Percentiles rank a stretch among this genome's conserved stretches.
phyloP scores from a whole-genome alignment of 805 yeast species.

The Yamadazyma phyllophila region DNA sequence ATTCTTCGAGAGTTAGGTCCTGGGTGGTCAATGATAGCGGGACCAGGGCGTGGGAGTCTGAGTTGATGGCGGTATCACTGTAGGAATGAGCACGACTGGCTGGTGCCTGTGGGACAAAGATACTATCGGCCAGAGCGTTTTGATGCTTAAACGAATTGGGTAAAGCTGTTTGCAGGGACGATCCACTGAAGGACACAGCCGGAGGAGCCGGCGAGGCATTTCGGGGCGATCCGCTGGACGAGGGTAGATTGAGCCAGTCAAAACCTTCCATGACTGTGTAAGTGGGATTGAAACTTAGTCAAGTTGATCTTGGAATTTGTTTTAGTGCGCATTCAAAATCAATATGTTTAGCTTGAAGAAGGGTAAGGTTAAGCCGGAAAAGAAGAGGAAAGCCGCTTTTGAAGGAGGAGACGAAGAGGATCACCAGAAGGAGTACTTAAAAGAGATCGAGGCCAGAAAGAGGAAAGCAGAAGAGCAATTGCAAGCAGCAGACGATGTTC shows the following conservation, averaged over 20 bases:
- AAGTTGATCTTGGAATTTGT: constrained; percentile 4
- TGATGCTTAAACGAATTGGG: constrained; percentile 1
- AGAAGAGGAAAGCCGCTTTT: background rate
- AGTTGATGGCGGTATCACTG: constrained; percentile 5
- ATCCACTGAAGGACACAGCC: constrained; percentile 6
- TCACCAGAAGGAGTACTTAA: background rate
- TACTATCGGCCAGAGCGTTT: constrained; percentile 10
- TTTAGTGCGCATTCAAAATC: background rate
- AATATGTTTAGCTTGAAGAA: constrained; percentile 9
- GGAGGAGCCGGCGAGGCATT: constrained; percentile 6
- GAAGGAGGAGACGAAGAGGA: background rate
- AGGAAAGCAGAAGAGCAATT: constrained; percentile 3
- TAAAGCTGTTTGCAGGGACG: background rate
- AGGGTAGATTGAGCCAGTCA: constrained; percentile 8
- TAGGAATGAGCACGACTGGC: constrained; percentile 7
- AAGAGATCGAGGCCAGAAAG: constrained; percentile 1
- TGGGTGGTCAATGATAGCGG: constrained; percentile 65
- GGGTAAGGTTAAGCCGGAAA: background rate
- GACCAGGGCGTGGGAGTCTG: constrained; percentile 52
- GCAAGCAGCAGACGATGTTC: background rate
- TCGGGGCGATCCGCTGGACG: background rate
- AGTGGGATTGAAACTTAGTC: background rate
- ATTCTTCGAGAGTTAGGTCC: constrained; percentile 74
- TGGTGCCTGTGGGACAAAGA: constrained; percentile 1
- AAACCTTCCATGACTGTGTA: constrained; percentile 4